Base-by-base conservation (phyloP, 2,329 filamentous ascomycete genomes). In the Exophiala sp. region DNA sequence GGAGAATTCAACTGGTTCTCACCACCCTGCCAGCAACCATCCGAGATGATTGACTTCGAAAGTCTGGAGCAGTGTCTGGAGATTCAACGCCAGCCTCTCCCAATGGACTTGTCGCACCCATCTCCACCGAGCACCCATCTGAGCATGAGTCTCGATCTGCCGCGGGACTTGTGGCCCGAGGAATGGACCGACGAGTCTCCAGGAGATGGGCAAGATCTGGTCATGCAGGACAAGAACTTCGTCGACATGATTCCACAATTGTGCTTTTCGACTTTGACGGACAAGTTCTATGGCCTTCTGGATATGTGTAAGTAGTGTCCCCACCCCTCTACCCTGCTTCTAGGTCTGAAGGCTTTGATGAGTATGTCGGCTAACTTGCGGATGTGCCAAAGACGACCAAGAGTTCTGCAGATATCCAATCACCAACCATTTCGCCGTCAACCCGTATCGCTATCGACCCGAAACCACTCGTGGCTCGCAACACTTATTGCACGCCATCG, bases 381-480 rank as follows among this genome's bases (percentile, higher is more conserved):
- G 16, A 3, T 5, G n/a, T 10, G 11, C 20, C 18, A 14, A 32
- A 57, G 54, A 57, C 41, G 54, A 57, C 38, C 36, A 38, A 39
- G 50, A 57, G 29, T 50, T 53, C 38, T 53, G 50, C 54, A 47
- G 33, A 3, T 50, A 53, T n/a, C 54, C 54, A 12, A 38, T 57
- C 45, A 57, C 50, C n/a, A 29, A 20, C 40, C 50, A 57, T 36
- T 50, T 57, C 14, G 10, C 21, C 5, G 33, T 50, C 10, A 57
- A 57, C 16, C 54, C 54, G 3, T 57, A 50, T 20, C 45, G 54
- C 9, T 53, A 50, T 18, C 42, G 54, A 32, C 50, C 45, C 8
- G 46, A 53, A 34, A 57, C 54, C 1, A 42, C 54, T 6, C 32
- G 48, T 21, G 54, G 54, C 0, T 53, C 54, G 1, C 45, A 49